Base-by-base conservation (phyloP, 148 eudicot genomes). In the Camellia lanceoleosa region DNA sequence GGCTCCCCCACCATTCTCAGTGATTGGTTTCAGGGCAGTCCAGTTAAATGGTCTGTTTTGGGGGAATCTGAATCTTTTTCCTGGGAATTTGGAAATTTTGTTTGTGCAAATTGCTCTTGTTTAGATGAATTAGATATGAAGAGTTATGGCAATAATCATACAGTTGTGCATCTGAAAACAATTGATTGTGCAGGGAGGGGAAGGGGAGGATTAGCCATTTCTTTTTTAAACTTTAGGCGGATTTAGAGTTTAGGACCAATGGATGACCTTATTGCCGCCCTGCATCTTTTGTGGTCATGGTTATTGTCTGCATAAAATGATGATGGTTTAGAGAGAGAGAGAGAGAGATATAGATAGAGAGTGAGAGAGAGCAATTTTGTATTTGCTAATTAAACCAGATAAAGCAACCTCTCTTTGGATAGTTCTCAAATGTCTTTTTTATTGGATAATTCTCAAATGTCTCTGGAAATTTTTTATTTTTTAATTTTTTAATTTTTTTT, bases 1-100 rank as follows among this genome's bases (percentile, higher is more conserved):
- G 90, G 38, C 93, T 89, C 15, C 87, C 93, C 62, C 89, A 91
- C 80, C 89, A 90, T 18, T 82, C 87, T 76, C 93, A 88, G 83
- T 88, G 85, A 90, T 62, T 12, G 18, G 51, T 69, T 14, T 5
- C 38, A 18, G 13, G 59, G 18, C 23, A n/a, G 38, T 68, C 73
- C 64, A 78, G 11, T 51, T n/a, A 14, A 15, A 52, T 20, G 41
- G 55, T 23, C 5, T 23, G 80, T 55, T 42, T 5, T 16, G 41
- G 52, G 23, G 10, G 14, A 49, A 46, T 16, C 72, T 30, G 38
- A 30, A 30, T 30, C 38, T 30, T 30, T 38, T 66, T 52, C 49
- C 6, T 30, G 62, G 61, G 16, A 66, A 66, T 66, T 77, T 51
- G 59, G 38, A 19, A 60, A 30, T 54, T 62, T 76, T 73, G 19